phyloP scores from a whole-genome alignment of 176 grass and related monocot genomes.

The Oryza rufipogon region DNA sequence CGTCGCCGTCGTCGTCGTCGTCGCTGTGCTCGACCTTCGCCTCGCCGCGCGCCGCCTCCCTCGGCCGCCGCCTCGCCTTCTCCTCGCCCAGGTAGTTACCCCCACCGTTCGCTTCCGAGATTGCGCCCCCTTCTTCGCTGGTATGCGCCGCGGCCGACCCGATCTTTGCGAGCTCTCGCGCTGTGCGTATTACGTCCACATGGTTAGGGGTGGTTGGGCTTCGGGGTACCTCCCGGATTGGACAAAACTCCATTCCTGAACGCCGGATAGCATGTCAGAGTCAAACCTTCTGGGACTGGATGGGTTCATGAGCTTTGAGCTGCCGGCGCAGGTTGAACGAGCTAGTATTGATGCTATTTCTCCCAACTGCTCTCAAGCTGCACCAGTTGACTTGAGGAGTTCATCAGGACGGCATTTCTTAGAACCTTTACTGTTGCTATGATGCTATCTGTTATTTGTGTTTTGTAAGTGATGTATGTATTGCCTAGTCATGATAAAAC shows the following conservation, averaged over 20 bases:
- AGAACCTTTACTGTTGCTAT: neutral
- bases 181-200: neutral
- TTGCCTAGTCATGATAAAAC: neutral
- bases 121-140: neutral
- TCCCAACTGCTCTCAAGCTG: neutral
- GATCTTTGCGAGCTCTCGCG: neutral
- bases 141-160: neutral
- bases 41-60: slow-evolving; percentile 37
- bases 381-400: neutral
- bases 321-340: neutral
- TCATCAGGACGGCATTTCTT: neutral
- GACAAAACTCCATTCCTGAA: neutral
- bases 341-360: neutral
- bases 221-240: neutral
- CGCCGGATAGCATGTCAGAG: neutral
- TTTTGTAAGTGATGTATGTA: neutral
- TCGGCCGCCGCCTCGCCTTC: slow-evolving; percentile 37
- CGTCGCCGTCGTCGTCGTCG: slow-evolving; percentile 48
- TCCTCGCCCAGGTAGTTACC: slow-evolving; percentile 34
- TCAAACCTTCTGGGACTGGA: neutral
- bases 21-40: slow-evolving; percentile 61
- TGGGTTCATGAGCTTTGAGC: neutral
- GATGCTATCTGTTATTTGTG: neutral
- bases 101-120: neutral
- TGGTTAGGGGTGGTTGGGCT: neutral